phyloP scores from a whole-genome alignment of 2,329 filamentous ascomycete species.

The Beauveria australis region DNA sequence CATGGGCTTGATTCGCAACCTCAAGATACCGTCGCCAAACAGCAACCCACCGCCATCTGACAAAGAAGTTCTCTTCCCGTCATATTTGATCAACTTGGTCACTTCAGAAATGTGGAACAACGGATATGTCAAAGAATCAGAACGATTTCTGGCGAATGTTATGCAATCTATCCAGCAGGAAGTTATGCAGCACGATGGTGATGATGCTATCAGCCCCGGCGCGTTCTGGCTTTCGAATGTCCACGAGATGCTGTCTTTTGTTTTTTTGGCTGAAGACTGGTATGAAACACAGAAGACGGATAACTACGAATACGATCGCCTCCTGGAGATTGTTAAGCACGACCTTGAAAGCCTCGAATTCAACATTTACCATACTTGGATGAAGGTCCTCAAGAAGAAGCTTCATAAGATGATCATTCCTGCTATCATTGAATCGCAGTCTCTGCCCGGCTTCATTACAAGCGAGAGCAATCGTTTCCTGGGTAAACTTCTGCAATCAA shows the following conservation, averaged over 20 bases:
- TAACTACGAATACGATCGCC: constrained; percentile 96
- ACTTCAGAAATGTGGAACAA: constrained; percentile 99
- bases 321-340: constrained; percentile 98
- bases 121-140: constrained; percentile 97
- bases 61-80: constrained; percentile 97
- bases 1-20: constrained; percentile 88
- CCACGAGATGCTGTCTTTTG: constrained; percentile 98
- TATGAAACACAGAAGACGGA: constrained; percentile 99
- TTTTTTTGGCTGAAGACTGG: constrained; percentile 98
- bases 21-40: constrained; percentile 89
- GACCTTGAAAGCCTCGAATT: constrained; percentile 97
- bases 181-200: constrained; percentile 97
- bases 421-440: constrained; percentile 98
- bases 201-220: constrained; percentile 93
- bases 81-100: constrained; percentile 97
- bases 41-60: constrained; percentile 86
- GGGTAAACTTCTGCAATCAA: constrained; percentile 88
- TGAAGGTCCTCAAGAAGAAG: constrained; percentile 99
- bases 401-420: constrained; percentile 99
- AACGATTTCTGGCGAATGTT: constrained; percentile 96
- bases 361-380: constrained; percentile 99
- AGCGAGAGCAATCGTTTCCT: constrained; percentile 98
- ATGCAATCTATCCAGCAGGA: constrained; percentile 99
- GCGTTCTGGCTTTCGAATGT: constrained; percentile 99
- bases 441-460: constrained; percentile 93